phyloP scores from a whole-genome alignment of 1,139 yeast species.

The Suhomyces kunorum region DNA sequence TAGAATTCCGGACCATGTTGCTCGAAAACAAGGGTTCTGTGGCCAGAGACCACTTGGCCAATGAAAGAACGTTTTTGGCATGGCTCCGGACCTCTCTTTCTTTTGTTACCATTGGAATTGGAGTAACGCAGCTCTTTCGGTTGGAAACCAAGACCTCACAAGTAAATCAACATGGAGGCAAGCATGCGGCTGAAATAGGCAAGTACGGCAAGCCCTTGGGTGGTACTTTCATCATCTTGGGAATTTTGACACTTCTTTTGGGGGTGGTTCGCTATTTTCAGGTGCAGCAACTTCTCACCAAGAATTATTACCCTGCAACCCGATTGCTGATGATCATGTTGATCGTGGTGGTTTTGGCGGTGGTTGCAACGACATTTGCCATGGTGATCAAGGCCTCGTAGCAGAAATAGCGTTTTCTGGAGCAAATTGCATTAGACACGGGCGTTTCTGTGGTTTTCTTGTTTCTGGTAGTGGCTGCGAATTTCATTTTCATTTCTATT shows the following conservation, averaged over 20 bases:
- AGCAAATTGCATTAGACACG: not conserved
- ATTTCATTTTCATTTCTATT: not conserved
- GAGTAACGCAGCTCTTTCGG: constrained; percentile 44
- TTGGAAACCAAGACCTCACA: constrained; percentile 27
- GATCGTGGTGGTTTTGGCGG: constrained; percentile 34
- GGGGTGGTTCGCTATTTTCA: constrained; percentile 39
- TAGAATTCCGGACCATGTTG: constrained; percentile 17
- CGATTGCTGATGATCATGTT: constrained; percentile 27
- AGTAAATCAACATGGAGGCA: constrained; percentile 18
- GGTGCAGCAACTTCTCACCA: constrained; percentile 46
- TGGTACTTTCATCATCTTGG: constrained; percentile 35
- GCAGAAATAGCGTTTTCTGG: not conserved
- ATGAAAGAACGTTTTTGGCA: constrained; percentile 76
- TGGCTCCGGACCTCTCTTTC: constrained; percentile 65
- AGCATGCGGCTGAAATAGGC: constrained; percentile 12
- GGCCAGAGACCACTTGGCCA: constrained; percentile 64
- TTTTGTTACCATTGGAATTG: constrained; percentile 45
- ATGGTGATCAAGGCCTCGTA: constrained; percentile 13
- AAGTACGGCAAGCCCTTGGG: constrained; percentile 42
- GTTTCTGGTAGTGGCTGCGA: too few relatives aligned
- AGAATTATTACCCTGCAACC: constrained; percentile 51
- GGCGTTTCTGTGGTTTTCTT: not conserved
- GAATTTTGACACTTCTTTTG: constrained; percentile 35
- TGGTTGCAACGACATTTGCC: constrained; percentile 19
- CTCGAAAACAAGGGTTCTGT: constrained; percentile 46